phyloP scores from a whole-genome alignment of 768 basidiomycete species.

The Naematelia aurantialba region DNA sequence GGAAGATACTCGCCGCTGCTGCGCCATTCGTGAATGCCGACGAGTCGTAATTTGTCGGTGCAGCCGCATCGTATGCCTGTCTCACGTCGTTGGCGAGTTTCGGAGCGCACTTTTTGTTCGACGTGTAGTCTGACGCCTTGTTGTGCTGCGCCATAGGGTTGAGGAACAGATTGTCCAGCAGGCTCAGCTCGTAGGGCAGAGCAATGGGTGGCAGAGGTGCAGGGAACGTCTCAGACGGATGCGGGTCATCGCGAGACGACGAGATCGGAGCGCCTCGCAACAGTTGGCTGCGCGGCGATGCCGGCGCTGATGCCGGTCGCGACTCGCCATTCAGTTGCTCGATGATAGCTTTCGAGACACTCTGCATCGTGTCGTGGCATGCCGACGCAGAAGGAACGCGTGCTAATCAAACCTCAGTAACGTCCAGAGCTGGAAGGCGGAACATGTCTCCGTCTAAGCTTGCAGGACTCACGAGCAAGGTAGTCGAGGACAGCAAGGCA shows the following conservation, averaged over 20 bases:
- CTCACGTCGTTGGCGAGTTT: not conserved
- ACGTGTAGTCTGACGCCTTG: conserved; percentile 49
- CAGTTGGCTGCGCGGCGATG: conserved; percentile 19
- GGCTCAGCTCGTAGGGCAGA: conserved; percentile 47
- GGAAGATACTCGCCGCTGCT: conserved; percentile 9
- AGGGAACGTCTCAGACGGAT: conserved; percentile 41
- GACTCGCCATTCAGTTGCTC: conserved; percentile 26
- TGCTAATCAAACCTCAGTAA: conserved; percentile 20
- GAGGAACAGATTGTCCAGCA: conserved; percentile 50
- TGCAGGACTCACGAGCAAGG: conserved; percentile 43
- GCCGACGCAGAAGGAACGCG: conserved; percentile 32
- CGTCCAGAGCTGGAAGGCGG: not conserved
- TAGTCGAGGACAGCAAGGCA: conserved; percentile 48
- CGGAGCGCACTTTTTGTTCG: conserved; percentile 14
- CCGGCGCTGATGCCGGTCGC: conserved; percentile 9
- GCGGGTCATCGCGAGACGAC: conserved; percentile 42
- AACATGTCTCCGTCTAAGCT: not conserved
- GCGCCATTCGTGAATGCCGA: conserved; percentile 19
- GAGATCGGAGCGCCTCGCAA: conserved; percentile 38
- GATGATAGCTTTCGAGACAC: conserved; percentile 29
- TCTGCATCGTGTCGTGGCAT: conserved; percentile 36
- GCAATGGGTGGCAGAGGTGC: conserved; percentile 42
- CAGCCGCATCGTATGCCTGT: not conserved
- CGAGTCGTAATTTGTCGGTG: not conserved
- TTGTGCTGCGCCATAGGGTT: conserved; percentile 49